These are phyloP conservation scores for Betula pendula DNA, from an alignment of 306 rosid species.

Conservation along the genomic window DNA sequence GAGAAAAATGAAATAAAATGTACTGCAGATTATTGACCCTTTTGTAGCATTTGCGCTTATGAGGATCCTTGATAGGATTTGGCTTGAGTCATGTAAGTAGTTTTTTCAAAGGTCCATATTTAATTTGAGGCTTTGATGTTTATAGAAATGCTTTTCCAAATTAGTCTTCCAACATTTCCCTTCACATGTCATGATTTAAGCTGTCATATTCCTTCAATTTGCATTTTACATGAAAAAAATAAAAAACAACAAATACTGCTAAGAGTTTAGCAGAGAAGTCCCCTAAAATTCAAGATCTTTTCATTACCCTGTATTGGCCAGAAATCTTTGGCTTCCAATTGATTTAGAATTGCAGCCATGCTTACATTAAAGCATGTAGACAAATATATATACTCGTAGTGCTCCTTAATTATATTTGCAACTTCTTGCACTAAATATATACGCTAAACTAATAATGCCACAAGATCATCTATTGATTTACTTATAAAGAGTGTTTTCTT, in stretches of 20 bases:
- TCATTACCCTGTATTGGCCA: neutral
- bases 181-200: neutral
- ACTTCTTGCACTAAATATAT: conserved; percentile 43
- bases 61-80: too few species aligned
- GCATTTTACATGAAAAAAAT: conserved; percentile 4
- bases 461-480: conserved; percentile 83
- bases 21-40: too few species aligned
- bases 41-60: too few species aligned
- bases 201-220: conserved; percentile 9
- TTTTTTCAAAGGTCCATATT: too few species aligned
- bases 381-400: conserved; percentile 14
- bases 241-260: neutral
- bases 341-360: neutral
- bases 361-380: neutral
- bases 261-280: neutral
- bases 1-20: too few species aligned
- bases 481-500: too few species aligned
- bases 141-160: too few species aligned
- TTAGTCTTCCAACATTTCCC: too few species aligned
- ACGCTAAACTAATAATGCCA: too few species aligned
- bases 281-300: neutral
- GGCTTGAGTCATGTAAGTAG: too few species aligned
- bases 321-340: neutral
- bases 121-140: too few species aligned
- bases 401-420: conserved; percentile 11